Conservation (phyloP, 106 monocot genomes). For the Dioscorea dumetorum region DNA sequence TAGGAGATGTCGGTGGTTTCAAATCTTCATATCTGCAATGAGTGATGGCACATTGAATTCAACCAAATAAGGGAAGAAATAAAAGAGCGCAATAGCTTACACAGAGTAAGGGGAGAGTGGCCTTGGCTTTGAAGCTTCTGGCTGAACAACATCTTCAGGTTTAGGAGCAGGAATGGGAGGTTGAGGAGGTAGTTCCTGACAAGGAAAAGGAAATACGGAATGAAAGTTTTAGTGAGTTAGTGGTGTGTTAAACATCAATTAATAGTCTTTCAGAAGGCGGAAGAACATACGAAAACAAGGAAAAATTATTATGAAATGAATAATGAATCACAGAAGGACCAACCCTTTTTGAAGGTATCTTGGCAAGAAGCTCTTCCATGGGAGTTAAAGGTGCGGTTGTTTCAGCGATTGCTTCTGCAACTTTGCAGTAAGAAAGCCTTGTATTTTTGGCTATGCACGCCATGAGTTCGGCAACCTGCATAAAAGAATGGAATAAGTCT, state of each 20-base stretch:
- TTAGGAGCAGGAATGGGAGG: constrained; percentile 9
- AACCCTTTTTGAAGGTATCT: constrained; percentile 64
- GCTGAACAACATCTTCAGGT: constrained; percentile 9
- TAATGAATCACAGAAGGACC: constrained; percentile 7
- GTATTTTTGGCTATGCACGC: constrained; percentile 86
- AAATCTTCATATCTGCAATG: constrained; percentile 21
- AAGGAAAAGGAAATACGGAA: not conserved
- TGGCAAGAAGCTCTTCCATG: constrained; percentile 67
- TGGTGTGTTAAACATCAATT: no score
- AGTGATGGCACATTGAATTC: not conserved
- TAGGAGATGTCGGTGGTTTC: constrained; percentile 14
- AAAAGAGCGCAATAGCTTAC: constrained; percentile 28
- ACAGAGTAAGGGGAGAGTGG: constrained; percentile 55
- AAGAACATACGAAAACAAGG: no score
- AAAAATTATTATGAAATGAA: not conserved
- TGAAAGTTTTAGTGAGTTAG: no score
- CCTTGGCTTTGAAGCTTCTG: constrained; percentile 15
- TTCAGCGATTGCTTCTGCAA: constrained; percentile 91
- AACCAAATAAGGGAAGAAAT: not conserved
- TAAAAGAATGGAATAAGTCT: not conserved
- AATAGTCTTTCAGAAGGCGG: no score
- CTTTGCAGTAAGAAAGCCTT: constrained; percentile 64
- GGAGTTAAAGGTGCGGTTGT: constrained; percentile 70
- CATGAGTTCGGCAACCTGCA: constrained; percentile 85
- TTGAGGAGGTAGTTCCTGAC: constrained; percentile 32